Evolutionary conservation across 2,329 filamentous ascomycete species (phyloP), one percentile per base, ranked within the genome.

Genomic region (Dichotomopilus funicola): DNA sequence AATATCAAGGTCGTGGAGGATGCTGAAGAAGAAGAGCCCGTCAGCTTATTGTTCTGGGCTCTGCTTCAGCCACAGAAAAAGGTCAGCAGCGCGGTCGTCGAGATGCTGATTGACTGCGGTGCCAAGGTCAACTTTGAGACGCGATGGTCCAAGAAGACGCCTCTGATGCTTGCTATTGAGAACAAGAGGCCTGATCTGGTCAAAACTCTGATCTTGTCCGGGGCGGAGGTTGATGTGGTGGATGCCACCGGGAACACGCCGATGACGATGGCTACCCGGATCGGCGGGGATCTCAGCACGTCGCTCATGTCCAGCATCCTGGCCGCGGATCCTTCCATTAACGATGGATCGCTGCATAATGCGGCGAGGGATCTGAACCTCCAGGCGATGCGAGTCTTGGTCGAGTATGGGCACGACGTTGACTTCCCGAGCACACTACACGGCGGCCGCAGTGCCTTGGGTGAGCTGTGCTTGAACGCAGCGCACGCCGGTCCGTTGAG

Each of bases 291-390:
- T 0, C 59, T 80, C 10, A 75, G 78, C 0, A 77, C 77, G 13
- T 71, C 73, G 8, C 78, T 83, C 68, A 77, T 82, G 77, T 71
- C 73, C 1, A 75, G 74, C 51, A 67, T 87, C 0, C 71, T 85
- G 5, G 75, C 75, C 0, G 77, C 79, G 0, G 78, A 80, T 19
- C 79, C 81, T 1, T 75, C 78, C 1, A 75, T 73, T 43, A 82
- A 87, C 55, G 85, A 88, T 57, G 83, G 84, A 0, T 86, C 82
- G 1, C 72, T 88, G 3, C 85, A 88, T 62, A 83, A 86, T 57
- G 81, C 83, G 3, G 79, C 83, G 0, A 73, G 80, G 10, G 76
- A 79, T 47, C 72, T 87, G 19, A 81, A 86, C 59, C 60, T 83
- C 0, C 69, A 77, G 10, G 78, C 78, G 1, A 78, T 85, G 58